These are phyloP conservation scores for Hippophae gyantsensis DNA, from an alignment of 306 rosid species.

Conservation along the genomic window DNA sequence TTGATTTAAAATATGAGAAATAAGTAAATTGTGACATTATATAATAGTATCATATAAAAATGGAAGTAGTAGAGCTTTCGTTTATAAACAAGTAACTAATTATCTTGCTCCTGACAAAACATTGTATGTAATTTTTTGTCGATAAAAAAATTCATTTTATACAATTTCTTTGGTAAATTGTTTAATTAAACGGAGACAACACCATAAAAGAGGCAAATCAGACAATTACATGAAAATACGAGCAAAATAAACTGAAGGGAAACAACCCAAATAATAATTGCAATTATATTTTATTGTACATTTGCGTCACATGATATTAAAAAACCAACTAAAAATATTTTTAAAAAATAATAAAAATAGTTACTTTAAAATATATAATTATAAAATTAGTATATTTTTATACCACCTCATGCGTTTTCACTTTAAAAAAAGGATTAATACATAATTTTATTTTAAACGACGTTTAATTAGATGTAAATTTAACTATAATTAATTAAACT, in stretches of 20 bases:
- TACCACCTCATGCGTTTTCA: too few species aligned
- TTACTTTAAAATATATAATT: background rate
- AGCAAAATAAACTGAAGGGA: background rate
- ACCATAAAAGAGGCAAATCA: slow-evolving; percentile 10
- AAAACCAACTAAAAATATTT: background rate
- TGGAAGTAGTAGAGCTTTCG: too few species aligned
- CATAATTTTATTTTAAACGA: too few species aligned
- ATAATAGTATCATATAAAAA: too few species aligned
- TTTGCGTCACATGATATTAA: too few species aligned
- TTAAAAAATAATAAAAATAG: background rate
- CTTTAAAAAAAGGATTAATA: too few species aligned
- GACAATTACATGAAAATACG: slow-evolving; percentile 30
- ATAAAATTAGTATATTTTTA: background rate
- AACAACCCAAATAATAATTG: too few species aligned
- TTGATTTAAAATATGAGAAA: too few species aligned
- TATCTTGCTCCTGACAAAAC: slow-evolving; percentile 6
- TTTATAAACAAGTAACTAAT: background rate
- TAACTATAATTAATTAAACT: too few species aligned
- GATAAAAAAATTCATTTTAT: background rate
- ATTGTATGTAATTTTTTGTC: slow-evolving; percentile 15
- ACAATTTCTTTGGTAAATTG: slow-evolving; percentile 37
- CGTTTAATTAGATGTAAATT: too few species aligned
- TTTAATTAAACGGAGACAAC: slow-evolving; percentile 18
- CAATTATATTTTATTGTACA: too few species aligned
- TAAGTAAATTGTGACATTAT: too few species aligned